phyloP scores from a whole-genome alignment of 352 stramenopile species.

The Globisporangium carolinianum region DNA sequence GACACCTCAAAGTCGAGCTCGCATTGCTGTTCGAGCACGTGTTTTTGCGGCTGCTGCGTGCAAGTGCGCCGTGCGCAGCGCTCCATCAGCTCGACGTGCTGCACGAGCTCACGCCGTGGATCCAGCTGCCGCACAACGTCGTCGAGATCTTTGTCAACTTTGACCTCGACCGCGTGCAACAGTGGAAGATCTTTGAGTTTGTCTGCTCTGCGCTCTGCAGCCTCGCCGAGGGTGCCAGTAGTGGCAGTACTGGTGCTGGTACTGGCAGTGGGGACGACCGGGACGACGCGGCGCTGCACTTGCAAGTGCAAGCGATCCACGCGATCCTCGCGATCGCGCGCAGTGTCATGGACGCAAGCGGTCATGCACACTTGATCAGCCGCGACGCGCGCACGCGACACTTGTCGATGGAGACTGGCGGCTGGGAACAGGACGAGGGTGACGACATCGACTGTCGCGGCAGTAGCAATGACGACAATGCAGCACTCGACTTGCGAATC shows the following conservation, averaged over 20 bases:
- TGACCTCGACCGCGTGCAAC: constrained; percentile 78
- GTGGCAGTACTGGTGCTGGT: not conserved
- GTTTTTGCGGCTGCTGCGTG: constrained; percentile 65
- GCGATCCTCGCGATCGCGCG: constrained; percentile 70
- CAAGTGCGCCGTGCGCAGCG: constrained; percentile 29
- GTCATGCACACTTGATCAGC: constrained; percentile 80
- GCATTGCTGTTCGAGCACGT: constrained; percentile 79
- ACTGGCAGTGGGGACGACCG: constrained; percentile 2
- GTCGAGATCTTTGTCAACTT: constrained; percentile 88
- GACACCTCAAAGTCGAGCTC: constrained; percentile 78
- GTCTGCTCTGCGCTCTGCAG: constrained; percentile 66
- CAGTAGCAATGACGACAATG: not conserved
- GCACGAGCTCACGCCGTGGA: constrained; percentile 66
- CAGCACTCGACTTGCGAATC: not conserved
- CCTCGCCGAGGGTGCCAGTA: constrained; percentile 49
- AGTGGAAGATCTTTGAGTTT: constrained; percentile 88
- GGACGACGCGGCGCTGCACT: constrained; percentile 26
- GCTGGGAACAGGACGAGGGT: constrained; percentile 79
- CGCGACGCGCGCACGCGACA: constrained; percentile 65
- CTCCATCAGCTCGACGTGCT: constrained; percentile 74
- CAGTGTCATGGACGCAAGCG: constrained; percentile 85
- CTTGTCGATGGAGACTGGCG: constrained; percentile 79
- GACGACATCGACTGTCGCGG: constrained; percentile 7
- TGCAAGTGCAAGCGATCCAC: constrained; percentile 63
- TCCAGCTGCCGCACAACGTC: constrained; percentile 82